phyloP scores from a whole-genome alignment of 768 basidiomycete species.

The Mycena crocata region DNA sequence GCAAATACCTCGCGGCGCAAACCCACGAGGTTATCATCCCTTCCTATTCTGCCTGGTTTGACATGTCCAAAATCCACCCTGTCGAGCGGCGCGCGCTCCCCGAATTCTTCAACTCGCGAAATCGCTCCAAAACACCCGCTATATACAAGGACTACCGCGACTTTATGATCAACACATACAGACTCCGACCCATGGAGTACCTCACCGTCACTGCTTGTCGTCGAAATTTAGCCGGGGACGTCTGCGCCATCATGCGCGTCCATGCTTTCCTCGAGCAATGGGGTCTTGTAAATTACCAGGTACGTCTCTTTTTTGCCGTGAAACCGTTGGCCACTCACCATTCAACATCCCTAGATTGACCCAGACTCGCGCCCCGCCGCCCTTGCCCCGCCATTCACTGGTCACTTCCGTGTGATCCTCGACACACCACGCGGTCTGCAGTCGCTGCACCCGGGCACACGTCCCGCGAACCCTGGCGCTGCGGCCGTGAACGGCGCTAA shows the following conservation, averaged over 20 bases:
- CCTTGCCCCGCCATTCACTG: constrained; percentile 96
- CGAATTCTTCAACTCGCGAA: constrained; percentile 97
- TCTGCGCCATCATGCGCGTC: constrained; percentile 98
- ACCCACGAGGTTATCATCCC: constrained; percentile 98
- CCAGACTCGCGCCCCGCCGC: constrained; percentile 95
- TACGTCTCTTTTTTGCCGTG: constrained; percentile 55
- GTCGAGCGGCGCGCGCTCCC: constrained; percentile 94
- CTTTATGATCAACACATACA: constrained; percentile 99
- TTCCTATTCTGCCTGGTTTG: constrained; percentile 98
- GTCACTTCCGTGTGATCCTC: constrained; percentile 97
- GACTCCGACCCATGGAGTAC: constrained; percentile 93
- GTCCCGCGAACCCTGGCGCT: constrained; percentile 58
- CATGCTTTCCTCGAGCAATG: constrained; percentile 99
- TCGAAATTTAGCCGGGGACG: constrained; percentile 96
- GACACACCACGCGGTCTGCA: constrained; percentile 97
- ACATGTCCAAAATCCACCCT: constrained; percentile 92
- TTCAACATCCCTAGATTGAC: constrained; percentile 76
- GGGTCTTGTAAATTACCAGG: constrained; percentile 99
- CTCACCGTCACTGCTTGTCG: constrained; percentile 97
- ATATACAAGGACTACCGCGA: constrained; percentile 99
- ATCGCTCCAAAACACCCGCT: constrained; percentile 93
- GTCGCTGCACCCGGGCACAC: constrained; percentile 88
- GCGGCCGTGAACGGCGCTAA: constrained; percentile 62
- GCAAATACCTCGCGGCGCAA: constrained; percentile 95
- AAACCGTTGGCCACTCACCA: not conserved